These are phyloP conservation scores for Xylariaceae sp. DNA, from an alignment of 2,329 filamentous ascomycete species.

Conservation along the genomic window DNA sequence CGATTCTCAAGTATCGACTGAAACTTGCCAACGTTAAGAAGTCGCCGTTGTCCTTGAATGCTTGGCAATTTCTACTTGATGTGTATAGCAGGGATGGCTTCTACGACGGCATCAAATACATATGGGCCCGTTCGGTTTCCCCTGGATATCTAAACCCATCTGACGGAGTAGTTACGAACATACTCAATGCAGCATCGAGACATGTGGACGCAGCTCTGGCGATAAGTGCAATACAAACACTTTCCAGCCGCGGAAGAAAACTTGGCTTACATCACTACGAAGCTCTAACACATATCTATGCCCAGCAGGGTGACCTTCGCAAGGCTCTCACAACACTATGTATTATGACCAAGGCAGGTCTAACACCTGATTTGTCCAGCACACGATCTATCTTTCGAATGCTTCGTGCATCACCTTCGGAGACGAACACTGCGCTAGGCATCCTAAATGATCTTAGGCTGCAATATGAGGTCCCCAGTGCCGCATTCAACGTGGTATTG, in stretches of 20 bases:
- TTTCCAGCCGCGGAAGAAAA: slow-evolving; percentile 60
- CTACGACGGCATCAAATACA: slow-evolving; percentile 64
- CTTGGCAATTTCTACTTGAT: slow-evolving; percentile 74
- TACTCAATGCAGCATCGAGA: slow-evolving; percentile 72
- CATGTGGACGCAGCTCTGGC: slow-evolving; percentile 70
- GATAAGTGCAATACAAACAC: slow-evolving; percentile 68
- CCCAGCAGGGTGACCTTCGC: slow-evolving; percentile 59
- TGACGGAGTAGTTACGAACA: slow-evolving; percentile 66
- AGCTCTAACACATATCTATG: slow-evolving; percentile 72
- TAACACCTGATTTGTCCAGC: slow-evolving; percentile 58
- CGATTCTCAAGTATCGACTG: slow-evolving; percentile 64
- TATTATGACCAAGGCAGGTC: slow-evolving; percentile 70
- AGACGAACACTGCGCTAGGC: slow-evolving; percentile 55
- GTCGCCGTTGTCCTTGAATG: slow-evolving; percentile 26
- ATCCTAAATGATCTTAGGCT: slow-evolving; percentile 58
- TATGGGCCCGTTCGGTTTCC: slow-evolving; percentile 70
- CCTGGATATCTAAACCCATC: slow-evolving; percentile 62
- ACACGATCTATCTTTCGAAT: slow-evolving; percentile 65
- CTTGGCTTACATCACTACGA: slow-evolving; percentile 76
- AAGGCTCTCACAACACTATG: slow-evolving; percentile 71
- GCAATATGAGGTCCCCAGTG: slow-evolving; percentile 40
- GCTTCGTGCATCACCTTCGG: slow-evolving; percentile 50
- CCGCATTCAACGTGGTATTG: slow-evolving; percentile 46
- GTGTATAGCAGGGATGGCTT: slow-evolving; percentile 67
- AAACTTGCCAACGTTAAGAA: slow-evolving; percentile 27